A percentile compares a stretch with the other conserved stretches of the same genome.
phyloP scores from a whole-genome alignment of 257 asterid species.

The Oldenlandia corymbosa region DNA sequence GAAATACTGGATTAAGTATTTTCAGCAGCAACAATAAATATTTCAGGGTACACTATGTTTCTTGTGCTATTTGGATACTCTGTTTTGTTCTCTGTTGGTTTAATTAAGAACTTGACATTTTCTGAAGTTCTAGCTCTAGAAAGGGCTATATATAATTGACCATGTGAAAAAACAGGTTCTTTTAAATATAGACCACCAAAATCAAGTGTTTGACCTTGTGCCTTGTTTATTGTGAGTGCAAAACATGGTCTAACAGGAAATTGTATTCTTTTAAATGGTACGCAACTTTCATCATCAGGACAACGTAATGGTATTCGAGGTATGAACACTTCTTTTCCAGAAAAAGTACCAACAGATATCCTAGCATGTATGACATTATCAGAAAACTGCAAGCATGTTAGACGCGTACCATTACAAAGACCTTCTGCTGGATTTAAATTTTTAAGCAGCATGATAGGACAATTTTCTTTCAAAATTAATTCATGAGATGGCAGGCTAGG shows the following conservation, averaged over 20 bases:
- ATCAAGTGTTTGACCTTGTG: too few species aligned
- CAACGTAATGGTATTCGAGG: not conserved
- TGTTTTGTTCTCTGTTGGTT: not conserved
- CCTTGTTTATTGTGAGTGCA: not conserved
- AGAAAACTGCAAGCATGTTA: not conserved
- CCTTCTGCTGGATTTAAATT: not conserved
- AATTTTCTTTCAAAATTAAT: not conserved
- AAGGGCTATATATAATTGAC: not conserved
- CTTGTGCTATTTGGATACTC: not conserved
- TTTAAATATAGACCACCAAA: too few species aligned
- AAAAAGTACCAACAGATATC: not conserved
- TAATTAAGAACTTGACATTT: not conserved
- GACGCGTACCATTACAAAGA: not conserved
- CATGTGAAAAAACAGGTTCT: too few species aligned
- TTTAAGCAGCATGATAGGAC: not conserved
- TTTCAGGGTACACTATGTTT: not conserved
- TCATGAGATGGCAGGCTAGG: not conserved
- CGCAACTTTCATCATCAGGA: not conserved
- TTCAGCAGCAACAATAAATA: not conserved
- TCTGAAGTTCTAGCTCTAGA: conserved; percentile 3
- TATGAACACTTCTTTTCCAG: not conserved
- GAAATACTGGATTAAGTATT: not conserved
- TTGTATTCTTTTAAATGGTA: not conserved
- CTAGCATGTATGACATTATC: not conserved
- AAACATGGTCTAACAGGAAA: not conserved